Base-by-base conservation (phyloP, 805 yeast genomes). In the Candida manassasensis region DNA sequence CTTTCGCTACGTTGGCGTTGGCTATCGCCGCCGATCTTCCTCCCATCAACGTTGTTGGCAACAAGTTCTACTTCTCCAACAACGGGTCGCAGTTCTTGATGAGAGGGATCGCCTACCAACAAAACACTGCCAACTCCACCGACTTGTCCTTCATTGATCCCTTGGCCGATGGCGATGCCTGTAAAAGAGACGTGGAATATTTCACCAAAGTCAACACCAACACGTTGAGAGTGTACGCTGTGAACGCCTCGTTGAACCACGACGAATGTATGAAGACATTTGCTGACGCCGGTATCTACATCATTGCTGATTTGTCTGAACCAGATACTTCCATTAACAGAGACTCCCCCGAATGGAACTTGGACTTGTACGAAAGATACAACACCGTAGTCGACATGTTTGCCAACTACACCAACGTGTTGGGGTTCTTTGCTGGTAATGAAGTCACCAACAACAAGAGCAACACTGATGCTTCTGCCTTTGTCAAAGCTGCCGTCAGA, bases 381-480 rank as follows among this genome's bases (percentile, higher is more conserved):
- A 79, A 83, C 32, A 62, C 71, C 18, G 96, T 90, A 22, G 78
- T 93, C 38, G 97, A 93, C 60, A 65, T 73, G 47, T 76, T 93
- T 67, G 76, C 79, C 40, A 69, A 74, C 49, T 90, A 89, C 64
- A 63, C 81, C 32, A 90, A 90, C 62, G 75, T 86, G 13, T 70
- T 90, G 44, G 98, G 97, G 2, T 89, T 86, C 73, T 89, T 90
- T 63, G 97, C 97, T 19, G 98, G 97, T 42, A 93, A 93, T 63
- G 98, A 90, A 72, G 97, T 93, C 36, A 78, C 90, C 41, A 90
- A 89, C 61, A 87, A 85, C 53, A 64, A 62, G 29, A 66, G 87
- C 32, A 89, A 86, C 61, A 84, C 97, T 10, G 81, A 79, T 48
- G 85, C 97, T 21, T 88, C 97, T 19, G 87, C 97, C 2, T 90